Percentiles rank a stretch among this genome's conserved stretches.
phyloP scores from a whole-genome alignment of 441 rosid genomes.

The Populus tomentosa region DNA sequence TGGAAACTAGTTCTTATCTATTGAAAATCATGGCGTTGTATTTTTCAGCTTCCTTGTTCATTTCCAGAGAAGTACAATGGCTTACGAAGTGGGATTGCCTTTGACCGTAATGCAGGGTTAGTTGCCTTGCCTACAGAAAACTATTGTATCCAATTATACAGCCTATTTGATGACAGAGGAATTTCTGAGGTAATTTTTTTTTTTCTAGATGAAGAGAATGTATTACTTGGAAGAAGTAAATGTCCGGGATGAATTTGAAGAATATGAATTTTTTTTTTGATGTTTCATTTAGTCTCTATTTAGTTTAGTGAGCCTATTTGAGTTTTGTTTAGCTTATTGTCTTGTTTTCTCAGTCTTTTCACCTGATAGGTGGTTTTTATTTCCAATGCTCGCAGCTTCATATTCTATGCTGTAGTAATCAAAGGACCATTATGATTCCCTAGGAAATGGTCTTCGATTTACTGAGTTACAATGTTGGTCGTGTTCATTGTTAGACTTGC shows the following conservation, averaged over 20 bases:
- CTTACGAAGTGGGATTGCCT: slow-evolving; percentile 54
- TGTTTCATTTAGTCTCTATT: neutral
- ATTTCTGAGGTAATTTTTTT: slow-evolving; percentile 64
- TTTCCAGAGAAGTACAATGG: slow-evolving; percentile 45
- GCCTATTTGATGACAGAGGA: slow-evolving; percentile 73
- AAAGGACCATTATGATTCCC: neutral
- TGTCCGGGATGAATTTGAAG: too few species aligned
- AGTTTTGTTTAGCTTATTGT: neutral
- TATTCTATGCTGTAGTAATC: neutral
- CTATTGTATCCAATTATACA: slow-evolving; percentile 81
- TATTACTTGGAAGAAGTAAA: too few species aligned
- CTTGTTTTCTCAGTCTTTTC: neutral
- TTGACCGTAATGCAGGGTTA: slow-evolving; percentile 62
- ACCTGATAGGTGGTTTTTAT: neutral
- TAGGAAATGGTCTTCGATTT: neutral
- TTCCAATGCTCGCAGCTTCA: neutral
- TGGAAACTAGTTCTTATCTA: neutral
- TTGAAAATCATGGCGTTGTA: slow-evolving; percentile 14
- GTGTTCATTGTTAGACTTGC: neutral
- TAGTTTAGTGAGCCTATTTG: too few species aligned
- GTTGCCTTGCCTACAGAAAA: slow-evolving; percentile 79
- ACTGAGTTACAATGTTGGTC: neutral
- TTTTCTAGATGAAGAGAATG: too few species aligned
- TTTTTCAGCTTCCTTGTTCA: slow-evolving; percentile 74
- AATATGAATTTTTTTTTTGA: too few species aligned